Evolutionary conservation across 2,329 filamentous ascomycete species (phyloP), one percentile per base, ranked within the genome.

Genomic region (Geoglossum cookeanum): DNA sequence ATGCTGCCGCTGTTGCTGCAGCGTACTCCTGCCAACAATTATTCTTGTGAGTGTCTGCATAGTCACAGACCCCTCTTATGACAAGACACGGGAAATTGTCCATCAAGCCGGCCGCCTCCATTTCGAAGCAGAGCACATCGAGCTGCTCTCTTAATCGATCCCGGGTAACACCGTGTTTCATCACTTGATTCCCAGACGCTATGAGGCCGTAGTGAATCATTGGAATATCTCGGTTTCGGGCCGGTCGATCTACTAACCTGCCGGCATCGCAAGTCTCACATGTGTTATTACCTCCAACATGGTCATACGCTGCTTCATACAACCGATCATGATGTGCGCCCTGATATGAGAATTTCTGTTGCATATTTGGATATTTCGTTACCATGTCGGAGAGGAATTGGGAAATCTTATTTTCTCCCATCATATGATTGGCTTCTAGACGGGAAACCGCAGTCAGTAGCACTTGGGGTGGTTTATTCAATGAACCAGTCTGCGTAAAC

Each of bases 101-200:
- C 61, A 64, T 63, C 47, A 66, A 65, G 51, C 63, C 64, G 15
- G n/a, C n/a, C n/a, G n/a, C n/a, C n/a, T n/a, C n/a, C n/a, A n/a
- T n/a, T n/a, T n/a, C n/a, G n/a, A n/a, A 35, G 33, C 33, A 35
- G 33, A 35, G 33, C 33, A 35, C 11, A 13, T 13, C 45, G 13
- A 49, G 45, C 13, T 49, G 5, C 29, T 49, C 13, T 22, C 45
- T 49, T 4, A 49, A 13, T 13, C 45, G 17, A 5, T 49, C 45
- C 45, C 45, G 4, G 29, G 45, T 49, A 13, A 13, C 45, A 30
- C 45, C 45, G 13, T 49, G 17, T 30, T 13, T 49, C 45, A 49
- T 49, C 4, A 49, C 45, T 13, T 11, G 33, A 35, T 35, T 35
- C 5, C 33, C 33, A 35, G 33, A 35, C 5, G 33, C 33, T 5